Conservation (phyloP, 1,139 yeast species). For the Zygosaccharomyces sapae region DNA sequence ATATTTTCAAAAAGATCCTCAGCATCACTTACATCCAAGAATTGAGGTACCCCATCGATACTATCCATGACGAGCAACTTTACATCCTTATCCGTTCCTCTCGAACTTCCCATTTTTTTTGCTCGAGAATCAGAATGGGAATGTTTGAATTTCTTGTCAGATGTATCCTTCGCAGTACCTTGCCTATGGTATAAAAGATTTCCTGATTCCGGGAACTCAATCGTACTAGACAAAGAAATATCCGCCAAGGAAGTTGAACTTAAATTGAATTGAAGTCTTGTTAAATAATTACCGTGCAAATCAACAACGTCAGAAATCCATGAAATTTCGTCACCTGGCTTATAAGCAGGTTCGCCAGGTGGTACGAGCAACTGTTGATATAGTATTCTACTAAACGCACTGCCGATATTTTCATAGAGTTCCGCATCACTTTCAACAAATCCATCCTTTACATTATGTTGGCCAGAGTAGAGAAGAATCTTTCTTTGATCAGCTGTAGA, state of each 20-base stretch:
- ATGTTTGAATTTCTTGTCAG: neutral
- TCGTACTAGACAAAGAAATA: slow-evolving; percentile 10
- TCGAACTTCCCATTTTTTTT: neutral
- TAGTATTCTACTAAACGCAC: slow-evolving; percentile 22
- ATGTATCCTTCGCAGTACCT: neutral
- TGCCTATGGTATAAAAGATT: slow-evolving; percentile 9
- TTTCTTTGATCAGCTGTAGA: slow-evolving; percentile 10
- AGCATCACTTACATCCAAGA: slow-evolving; percentile 7
- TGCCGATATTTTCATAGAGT: slow-evolving; percentile 15
- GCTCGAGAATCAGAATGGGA: neutral
- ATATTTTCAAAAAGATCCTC: slow-evolving; percentile 7
- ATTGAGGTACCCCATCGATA: neutral
- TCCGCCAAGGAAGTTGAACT: slow-evolving; percentile 12
- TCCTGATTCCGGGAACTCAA: slow-evolving; percentile 9
- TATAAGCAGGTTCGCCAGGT: slow-evolving; percentile 18
- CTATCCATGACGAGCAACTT: slow-evolving; percentile 5
- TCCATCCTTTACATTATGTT: slow-evolving; percentile 2
- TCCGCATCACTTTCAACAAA: slow-evolving; percentile 1
- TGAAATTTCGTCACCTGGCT: slow-evolving; percentile 19
- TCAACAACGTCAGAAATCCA: slow-evolving; percentile 29
- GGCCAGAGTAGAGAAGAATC: slow-evolving; percentile 24
- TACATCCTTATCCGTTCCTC: neutral
- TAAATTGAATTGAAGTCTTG: slow-evolving; percentile 12
- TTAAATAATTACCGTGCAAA: slow-evolving; percentile 17
- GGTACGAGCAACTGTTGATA: slow-evolving; percentile 17